phyloP scores from a whole-genome alignment of 495 filamentous ascomycete genomes.

The Durotheca rogersii region DNA sequence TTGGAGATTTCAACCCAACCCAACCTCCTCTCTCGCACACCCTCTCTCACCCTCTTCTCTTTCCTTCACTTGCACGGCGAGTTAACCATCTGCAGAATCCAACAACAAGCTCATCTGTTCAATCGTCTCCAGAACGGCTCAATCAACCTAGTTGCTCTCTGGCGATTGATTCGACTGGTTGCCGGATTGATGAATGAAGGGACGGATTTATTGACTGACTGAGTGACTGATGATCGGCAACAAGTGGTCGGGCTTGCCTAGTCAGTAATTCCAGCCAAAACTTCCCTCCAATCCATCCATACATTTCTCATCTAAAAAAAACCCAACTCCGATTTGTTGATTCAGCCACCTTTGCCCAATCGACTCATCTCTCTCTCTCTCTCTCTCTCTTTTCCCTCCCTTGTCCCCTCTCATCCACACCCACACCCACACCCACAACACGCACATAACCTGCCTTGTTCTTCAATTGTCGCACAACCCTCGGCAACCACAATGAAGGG shows the following conservation, averaged over 20 bases:
- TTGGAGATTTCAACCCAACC: too few relatives aligned
- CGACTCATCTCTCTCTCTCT: constrained; percentile 6
- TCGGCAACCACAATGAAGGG: constrained; percentile 7
- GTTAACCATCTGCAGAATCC: too few relatives aligned
- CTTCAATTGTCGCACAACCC: background rate
- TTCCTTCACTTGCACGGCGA: too few relatives aligned
- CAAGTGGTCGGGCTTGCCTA: constrained; percentile 9
- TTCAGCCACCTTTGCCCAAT: constrained; percentile 8
- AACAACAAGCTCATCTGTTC: too few relatives aligned
- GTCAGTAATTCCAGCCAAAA: constrained; percentile 4
- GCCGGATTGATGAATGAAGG: too few relatives aligned
- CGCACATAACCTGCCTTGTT: too few relatives aligned
- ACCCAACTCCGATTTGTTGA: constrained; percentile 4
- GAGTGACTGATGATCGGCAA: background rate
- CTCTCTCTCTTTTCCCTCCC: constrained; percentile 3
- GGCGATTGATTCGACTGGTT: too few relatives aligned
- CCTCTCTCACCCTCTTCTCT: too few relatives aligned
- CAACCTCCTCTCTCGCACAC: too few relatives aligned
- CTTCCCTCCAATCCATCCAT: constrained; percentile 1
- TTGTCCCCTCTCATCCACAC: background rate
- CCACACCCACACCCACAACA: too few relatives aligned
- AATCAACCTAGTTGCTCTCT: too few relatives aligned
- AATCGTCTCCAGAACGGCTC: too few relatives aligned
- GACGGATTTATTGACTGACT: background rate
- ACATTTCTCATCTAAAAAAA: background rate